Evolutionary conservation across 257 asterid species (phyloP), one percentile per base, ranked within the genome.

Genomic region (Lycium ferocissimum): DNA sequence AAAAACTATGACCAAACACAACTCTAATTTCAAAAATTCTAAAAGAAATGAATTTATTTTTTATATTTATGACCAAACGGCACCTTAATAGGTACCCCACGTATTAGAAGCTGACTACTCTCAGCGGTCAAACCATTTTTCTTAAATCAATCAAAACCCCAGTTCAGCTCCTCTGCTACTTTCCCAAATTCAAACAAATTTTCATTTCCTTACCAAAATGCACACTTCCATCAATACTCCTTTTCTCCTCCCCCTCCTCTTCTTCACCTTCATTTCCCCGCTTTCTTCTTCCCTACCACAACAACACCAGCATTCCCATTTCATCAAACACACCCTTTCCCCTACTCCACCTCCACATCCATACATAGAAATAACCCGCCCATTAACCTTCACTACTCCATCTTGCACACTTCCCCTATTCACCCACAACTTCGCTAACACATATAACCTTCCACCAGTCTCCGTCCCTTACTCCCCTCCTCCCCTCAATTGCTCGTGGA

Each of bases 401-500:
- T 62, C 94, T 12, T 95, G 99, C 88, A 70, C 91, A 0, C 94
- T 91, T 72, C 93, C 87, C 18, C 70, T 90, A 84, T 88, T 95
- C 86, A 35, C 88, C 87, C 91, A 92, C 91, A 84, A 81, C 72
- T 94, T 94, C 93, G 89, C 83, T 85, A 88, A 92, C 95, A 94
- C 99, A n/a, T 80, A 86, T 54, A 87, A 88, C 51, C 91, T 84
- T 6, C 99, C 98, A 35, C 97, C 98, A 2, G 81, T 89, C 76
- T 80, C 89, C 72, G 83, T 84, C 87, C 59, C 80, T 80, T 96
- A 96, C 91, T 90, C 90, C 45, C 61, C 97, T 15, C 61, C 97
- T 15, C 99, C 98, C 15, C 0, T 0, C 13, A 86, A 93, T 78
- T 96, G 99, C 90, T 86, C 88, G 0, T 96, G 98, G 98, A 80